Base-by-base conservation (phyloP, 177 flowering plant genomes). In the Tripterygium wilfordii region DNA sequence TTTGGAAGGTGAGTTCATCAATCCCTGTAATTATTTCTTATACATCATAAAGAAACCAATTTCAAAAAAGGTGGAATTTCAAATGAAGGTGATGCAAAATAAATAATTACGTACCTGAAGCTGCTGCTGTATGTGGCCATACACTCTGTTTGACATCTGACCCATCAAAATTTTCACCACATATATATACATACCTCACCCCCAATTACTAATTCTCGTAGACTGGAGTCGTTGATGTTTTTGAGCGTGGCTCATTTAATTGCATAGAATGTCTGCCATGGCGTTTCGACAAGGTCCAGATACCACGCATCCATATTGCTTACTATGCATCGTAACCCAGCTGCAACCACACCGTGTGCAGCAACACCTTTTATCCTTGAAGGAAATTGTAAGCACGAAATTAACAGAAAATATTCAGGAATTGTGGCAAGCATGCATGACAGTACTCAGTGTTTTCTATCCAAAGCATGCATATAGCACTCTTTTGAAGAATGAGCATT, bases 41-140 rank as follows among this genome's bases (percentile, higher is more conserved):
- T n/a, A n/a, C n/a, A n/a, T n/a, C n/a, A n/a, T n/a, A n/a, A n/a
- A n/a, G n/a, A n/a, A n/a, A n/a, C n/a, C n/a, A n/a, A n/a, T n/a
- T n/a, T n/a, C n/a, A n/a, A n/a, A n/a, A n/a, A n/a, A n/a, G n/a
- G n/a, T n/a, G n/a, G n/a, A n/a, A n/a, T n/a, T n/a, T n/a, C n/a
- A n/a, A n/a, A n/a, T n/a, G n/a, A n/a, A n/a, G n/a, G n/a, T n/a
- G n/a, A n/a, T n/a, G n/a, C n/a, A n/a, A n/a, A n/a, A n/a, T n/a
- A n/a, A 3, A 24, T 15, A 31, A 21, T 33, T 73, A 87, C n/a
- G n/a, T n/a, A n/a, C 96, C 96, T 76, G 96, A 91, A 61, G 96
- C 96, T 26, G 96, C 96, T 15, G 91, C 96, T 61, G 91, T 91
- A 31, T 89, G 83, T 5, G 96, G 95, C 95, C 96, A 87, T 51